Percentiles rank a stretch among this genome's conserved stretches.
Evolutionary conservation across 805 yeast genomes (phyloP).

Genomic region (Schizosaccharomyces cryophilus): DNA sequence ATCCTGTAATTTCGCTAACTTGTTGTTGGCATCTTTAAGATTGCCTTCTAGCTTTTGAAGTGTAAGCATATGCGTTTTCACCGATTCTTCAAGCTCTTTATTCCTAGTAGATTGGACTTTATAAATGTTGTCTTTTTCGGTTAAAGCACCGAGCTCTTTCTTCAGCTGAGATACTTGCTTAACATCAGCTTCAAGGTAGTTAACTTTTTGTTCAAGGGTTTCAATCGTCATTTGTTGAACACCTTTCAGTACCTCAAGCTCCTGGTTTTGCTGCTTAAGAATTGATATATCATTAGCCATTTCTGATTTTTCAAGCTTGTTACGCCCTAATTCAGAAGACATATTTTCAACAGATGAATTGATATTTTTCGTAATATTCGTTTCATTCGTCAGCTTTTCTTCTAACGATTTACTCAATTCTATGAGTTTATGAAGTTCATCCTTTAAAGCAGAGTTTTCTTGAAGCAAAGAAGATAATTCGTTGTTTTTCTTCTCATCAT

Average conservation of each 20-base stretch:
- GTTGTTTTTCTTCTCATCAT: neutral
- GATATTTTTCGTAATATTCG: neutral
- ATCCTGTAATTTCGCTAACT: too few relatives aligned
- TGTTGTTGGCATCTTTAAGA: too few relatives aligned
- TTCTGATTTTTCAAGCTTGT: neutral
- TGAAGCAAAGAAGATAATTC: neutral
- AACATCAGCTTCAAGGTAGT: neutral
- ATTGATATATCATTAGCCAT: neutral
- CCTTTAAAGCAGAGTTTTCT: neutral
- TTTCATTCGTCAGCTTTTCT: too few relatives aligned
- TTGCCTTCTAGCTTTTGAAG: neutral
- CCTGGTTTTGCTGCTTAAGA: neutral
- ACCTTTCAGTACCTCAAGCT: neutral
- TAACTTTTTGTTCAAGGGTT: neutral
- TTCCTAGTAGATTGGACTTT: neutral
- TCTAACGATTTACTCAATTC: too few relatives aligned
- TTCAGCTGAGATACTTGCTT: constrained; percentile 8
- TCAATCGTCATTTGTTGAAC: neutral
- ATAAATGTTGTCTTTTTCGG: neutral
- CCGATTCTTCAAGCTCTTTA: neutral
- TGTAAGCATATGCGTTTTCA: neutral
- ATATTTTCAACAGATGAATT: neutral
- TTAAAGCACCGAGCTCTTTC: constrained; percentile 2
- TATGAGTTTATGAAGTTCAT: too few relatives aligned
- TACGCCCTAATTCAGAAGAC: neutral